Conservation (phyloP, 768 basidiomycete species). For the Suillus variegatus region DNA sequence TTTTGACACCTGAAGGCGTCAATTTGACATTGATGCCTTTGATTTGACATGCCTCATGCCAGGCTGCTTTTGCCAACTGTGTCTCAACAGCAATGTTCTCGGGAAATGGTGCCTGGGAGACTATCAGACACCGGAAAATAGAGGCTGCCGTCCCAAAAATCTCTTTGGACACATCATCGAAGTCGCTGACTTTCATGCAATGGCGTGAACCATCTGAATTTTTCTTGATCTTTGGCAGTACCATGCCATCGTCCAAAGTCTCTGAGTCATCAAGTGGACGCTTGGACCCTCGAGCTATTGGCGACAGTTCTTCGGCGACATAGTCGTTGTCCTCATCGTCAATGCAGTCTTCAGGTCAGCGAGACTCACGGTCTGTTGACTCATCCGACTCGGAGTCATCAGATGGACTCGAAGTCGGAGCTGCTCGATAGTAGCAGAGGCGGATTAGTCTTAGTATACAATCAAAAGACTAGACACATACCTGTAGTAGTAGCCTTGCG, state of each 20-base stretch:
- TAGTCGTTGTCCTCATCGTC: background rate
- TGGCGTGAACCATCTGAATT: background rate
- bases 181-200: slow-evolving; percentile 17
- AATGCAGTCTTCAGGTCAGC: background rate
- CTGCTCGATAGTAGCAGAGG: background rate
- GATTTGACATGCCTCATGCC: too few relatives aligned
- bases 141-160: slow-evolving; percentile 17
- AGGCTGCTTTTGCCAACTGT: too few relatives aligned
- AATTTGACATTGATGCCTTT: too few relatives aligned
- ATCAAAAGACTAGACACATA: background rate
- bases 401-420: background rate
- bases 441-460: background rate
- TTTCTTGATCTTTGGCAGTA: background rate
- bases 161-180: slow-evolving; percentile 18
- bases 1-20: too few relatives aligned
- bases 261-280: background rate
- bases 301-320: background rate
- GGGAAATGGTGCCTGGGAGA: background rate
- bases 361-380: background rate
- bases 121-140: slow-evolving; percentile 5
- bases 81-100: too few relatives aligned
- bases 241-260: background rate
- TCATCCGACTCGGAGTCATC: background rate
- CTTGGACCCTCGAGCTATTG: background rate
- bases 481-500: background rate